Evolutionary conservation across 2,329 filamentous ascomycete genomes (phyloP).

Genomic region (Aspergillus eucalypticola): DNA sequence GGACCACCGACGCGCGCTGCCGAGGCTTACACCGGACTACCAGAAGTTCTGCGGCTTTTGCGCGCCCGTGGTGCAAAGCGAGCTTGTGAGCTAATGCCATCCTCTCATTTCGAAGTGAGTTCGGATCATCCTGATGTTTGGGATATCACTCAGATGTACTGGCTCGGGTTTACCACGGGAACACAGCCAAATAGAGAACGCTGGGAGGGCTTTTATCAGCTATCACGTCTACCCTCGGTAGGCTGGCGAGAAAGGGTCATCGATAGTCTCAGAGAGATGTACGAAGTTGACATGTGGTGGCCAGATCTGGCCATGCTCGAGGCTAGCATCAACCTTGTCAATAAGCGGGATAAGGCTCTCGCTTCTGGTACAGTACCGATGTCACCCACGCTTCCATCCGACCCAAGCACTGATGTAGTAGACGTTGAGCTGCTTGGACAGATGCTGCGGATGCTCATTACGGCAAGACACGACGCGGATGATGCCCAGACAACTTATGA

Average conservation of each 20-base stretch:
- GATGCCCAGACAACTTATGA: background rate
- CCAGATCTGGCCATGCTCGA: background rate
- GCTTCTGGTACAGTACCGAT: background rate
- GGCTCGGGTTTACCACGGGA: constrained; percentile 19
- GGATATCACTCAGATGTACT: constrained; percentile 21
- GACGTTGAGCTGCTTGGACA: background rate
- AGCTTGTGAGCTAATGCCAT: constrained; percentile 19
- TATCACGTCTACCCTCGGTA: background rate
- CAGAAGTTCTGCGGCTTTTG: constrained; percentile 21
- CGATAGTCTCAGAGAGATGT: background rate
- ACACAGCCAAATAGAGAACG: constrained; percentile 22
- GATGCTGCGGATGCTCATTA: background rate
- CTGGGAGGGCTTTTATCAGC: constrained; percentile 24
- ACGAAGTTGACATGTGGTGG: background rate
- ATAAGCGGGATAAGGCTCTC: background rate
- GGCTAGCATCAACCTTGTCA: background rate
- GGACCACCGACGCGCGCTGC: constrained; percentile 22
- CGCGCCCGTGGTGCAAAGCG: constrained; percentile 21
- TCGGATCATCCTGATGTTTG: constrained; percentile 20
- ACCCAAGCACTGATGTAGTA: background rate
- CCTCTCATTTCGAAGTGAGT: constrained; percentile 8
- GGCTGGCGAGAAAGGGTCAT: background rate
- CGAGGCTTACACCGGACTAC: constrained; percentile 19
- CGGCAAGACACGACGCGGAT: background rate
- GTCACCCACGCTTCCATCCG: no score